Conservation (phyloP, 2,329 filamentous ascomycete species). For the Exutisphaerella laricina region DNA sequence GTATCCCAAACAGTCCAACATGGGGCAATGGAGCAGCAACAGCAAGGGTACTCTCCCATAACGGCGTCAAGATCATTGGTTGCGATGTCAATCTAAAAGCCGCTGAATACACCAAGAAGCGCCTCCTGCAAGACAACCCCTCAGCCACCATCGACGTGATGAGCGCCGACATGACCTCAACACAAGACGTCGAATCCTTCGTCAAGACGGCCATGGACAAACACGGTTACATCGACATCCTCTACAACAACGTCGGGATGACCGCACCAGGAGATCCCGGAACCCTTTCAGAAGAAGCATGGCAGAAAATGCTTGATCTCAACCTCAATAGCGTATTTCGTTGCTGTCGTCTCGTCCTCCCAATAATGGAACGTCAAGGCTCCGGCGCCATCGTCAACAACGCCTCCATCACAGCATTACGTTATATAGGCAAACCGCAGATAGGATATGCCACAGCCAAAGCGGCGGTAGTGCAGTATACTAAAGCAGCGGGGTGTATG, state of each 20-base stretch:
- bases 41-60: slow-evolving; percentile 43
- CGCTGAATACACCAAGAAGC: slow-evolving; percentile 29
- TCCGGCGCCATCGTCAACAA: slow-evolving; percentile 42
- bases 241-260: slow-evolving; percentile 49
- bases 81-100: slow-evolving; percentile 25
- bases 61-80: slow-evolving; percentile 47
- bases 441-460: slow-evolving; percentile 44
- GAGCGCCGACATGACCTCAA: slow-evolving; percentile 42
- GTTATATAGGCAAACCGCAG: slow-evolving; percentile 49
- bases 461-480: slow-evolving; percentile 27
- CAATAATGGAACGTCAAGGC: slow-evolving; percentile 48
- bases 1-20: slow-evolving; percentile 31
- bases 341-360: slow-evolving; percentile 47
- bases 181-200: slow-evolving; percentile 45
- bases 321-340: slow-evolving; percentile 54
- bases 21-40: slow-evolving; percentile 51
- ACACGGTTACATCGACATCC: slow-evolving; percentile 45
- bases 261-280: slow-evolving; percentile 41
- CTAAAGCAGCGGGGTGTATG: slow-evolving; percentile 38
- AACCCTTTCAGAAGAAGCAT: slow-evolving; percentile 43
- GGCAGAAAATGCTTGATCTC: slow-evolving; percentile 50
- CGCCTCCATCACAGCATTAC: slow-evolving; percentile 48
- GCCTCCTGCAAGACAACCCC: slow-evolving; percentile 34
- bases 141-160: slow-evolving; percentile 36
- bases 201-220: slow-evolving; percentile 36